Conservation (phyloP, 805 yeast genomes). For the Teunomyces cretensis region DNA sequence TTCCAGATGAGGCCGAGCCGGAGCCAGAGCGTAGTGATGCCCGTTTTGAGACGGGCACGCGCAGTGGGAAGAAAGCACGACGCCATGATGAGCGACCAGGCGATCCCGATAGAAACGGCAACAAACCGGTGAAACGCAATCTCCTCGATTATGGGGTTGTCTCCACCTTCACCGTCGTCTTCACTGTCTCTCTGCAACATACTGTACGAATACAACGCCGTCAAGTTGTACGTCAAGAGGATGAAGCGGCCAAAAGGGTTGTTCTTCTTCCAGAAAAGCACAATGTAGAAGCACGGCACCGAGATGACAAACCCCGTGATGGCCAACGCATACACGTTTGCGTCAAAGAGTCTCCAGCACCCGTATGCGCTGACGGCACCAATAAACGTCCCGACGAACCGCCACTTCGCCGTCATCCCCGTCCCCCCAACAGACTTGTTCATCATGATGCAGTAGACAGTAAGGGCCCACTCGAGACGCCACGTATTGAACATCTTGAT, state of each 20-base stretch:
- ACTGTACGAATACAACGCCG: conserved; percentile 73
- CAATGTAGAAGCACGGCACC: conserved; percentile 53
- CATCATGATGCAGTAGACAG: conserved; percentile 82
- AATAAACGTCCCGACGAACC: conserved; percentile 69
- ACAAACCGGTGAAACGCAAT: conserved; percentile 78
- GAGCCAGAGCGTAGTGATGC: conserved; percentile 70
- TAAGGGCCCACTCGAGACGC: conserved; percentile 84
- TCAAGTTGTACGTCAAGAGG: conserved; percentile 71
- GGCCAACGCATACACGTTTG: conserved; percentile 53
- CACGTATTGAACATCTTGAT: conserved; percentile 56
- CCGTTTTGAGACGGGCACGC: conserved; percentile 61
- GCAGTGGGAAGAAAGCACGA: conserved; percentile 74
- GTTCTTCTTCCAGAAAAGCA: conserved; percentile 63
- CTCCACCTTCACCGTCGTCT: conserved; percentile 68
- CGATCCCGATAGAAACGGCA: conserved; percentile 68
- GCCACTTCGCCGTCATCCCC: conserved; percentile 71
- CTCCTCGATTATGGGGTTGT: conserved; percentile 62
- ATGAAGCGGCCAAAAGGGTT: conserved; percentile 70
- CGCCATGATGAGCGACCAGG: conserved; percentile 76
- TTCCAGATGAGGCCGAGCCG: conserved; percentile 82
- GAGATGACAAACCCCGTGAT: conserved; percentile 47
- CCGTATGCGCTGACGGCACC: conserved; percentile 66
- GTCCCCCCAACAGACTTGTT: conserved; percentile 85
- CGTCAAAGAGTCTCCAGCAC: conserved; percentile 60
- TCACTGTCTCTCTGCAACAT: conserved; percentile 58